These are phyloP conservation scores for Raffaelea arxii DNA, from an alignment of 2,329 filamentous ascomycete genomes.

Conservation along the genomic window DNA sequence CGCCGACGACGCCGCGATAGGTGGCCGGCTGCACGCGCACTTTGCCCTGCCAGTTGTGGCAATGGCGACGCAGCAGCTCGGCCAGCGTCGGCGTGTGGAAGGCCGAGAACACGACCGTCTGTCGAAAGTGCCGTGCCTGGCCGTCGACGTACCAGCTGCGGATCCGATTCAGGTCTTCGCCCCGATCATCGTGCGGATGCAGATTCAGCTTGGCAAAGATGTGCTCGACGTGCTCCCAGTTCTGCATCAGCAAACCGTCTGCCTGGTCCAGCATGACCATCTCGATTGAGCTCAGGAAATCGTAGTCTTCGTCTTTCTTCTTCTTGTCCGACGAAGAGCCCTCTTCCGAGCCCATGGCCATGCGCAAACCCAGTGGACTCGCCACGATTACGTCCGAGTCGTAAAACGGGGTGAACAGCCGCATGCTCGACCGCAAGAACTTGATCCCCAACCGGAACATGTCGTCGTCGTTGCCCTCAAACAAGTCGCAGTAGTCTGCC, in stretches of 20 bases:
- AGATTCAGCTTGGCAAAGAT: slow-evolving; percentile 87
- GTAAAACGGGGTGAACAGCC: slow-evolving; percentile 92
- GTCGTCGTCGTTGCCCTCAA: slow-evolving; percentile 92
- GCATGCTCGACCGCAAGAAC: slow-evolving; percentile 91
- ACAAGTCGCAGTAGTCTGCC: slow-evolving; percentile 79
- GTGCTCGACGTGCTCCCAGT: slow-evolving; percentile 92
- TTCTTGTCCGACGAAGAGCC: slow-evolving; percentile 39
- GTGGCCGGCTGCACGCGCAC: slow-evolving; percentile 56
- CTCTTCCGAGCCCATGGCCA: slow-evolving; percentile 76
- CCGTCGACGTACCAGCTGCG: slow-evolving; percentile 89
- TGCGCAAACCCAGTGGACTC: slow-evolving; percentile 79
- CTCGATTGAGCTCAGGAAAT: slow-evolving; percentile 92
- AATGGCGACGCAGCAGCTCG: slow-evolving; percentile 63
- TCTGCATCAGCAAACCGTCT: slow-evolving; percentile 92
- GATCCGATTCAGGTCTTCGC: slow-evolving; percentile 87
- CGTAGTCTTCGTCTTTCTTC: slow-evolving; percentile 55
- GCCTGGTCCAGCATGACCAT: slow-evolving; percentile 84
- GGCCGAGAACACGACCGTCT: slow-evolving; percentile 71
- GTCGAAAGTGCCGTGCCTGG: slow-evolving; percentile 69
- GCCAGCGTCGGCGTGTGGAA: slow-evolving; percentile 87
- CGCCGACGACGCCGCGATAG: slow-evolving; percentile 63
- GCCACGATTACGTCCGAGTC: slow-evolving; percentile 91
- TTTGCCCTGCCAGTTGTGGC: slow-evolving; percentile 74
- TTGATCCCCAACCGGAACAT: slow-evolving; percentile 95
- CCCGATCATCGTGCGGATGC: slow-evolving; percentile 81